Percentiles rank a stretch among this genome's conserved stretches.
These are phyloP conservation scores for Arabidopsis hybrid DNA, from an alignment of 441 rosid genomes.

Conservation along the genomic window DNA sequence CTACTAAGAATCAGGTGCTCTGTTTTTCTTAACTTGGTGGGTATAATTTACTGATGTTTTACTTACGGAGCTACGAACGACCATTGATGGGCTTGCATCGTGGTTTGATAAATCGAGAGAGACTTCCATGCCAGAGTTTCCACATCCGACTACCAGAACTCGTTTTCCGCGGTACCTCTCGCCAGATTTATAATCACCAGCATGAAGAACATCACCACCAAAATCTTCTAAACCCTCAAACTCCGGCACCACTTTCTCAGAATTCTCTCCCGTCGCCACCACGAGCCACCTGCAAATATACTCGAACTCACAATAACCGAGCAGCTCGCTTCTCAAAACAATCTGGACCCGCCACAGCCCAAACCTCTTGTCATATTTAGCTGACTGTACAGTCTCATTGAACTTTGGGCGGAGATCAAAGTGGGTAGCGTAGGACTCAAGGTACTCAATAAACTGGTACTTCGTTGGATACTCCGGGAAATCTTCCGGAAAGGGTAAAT, in stretches of 20 bases:
- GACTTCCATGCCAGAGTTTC: slow-evolving; percentile 95
- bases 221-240: slow-evolving; percentile 72
- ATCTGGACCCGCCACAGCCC: slow-evolving; percentile 79
- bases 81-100: slow-evolving; percentile 76
- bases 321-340: slow-evolving; percentile 38
- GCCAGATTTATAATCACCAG: slow-evolving; percentile 81
- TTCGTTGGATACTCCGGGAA: slow-evolving; percentile 84
- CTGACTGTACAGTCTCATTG: slow-evolving; percentile 74
- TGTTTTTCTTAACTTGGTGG: not conserved
- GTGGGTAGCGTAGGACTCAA: slow-evolving; percentile 72
- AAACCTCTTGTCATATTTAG: slow-evolving; percentile 69
- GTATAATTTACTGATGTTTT: not conserved
- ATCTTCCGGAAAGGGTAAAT: slow-evolving; percentile 63
- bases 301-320: slow-evolving; percentile 54
- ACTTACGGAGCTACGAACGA: slow-evolving; percentile 83
- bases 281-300: slow-evolving; percentile 87
- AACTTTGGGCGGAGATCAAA: slow-evolving; percentile 68
- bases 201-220: slow-evolving; percentile 65
- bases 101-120: slow-evolving; percentile 82
- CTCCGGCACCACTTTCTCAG: slow-evolving; percentile 77
- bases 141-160: slow-evolving; percentile 89
- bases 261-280: slow-evolving; percentile 92
- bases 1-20: not conserved
- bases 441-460: slow-evolving; percentile 70
- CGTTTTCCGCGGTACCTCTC: slow-evolving; percentile 60